Base-by-base conservation (phyloP, 2,329 filamentous ascomycete genomes). In the Capronia coronata region DNA sequence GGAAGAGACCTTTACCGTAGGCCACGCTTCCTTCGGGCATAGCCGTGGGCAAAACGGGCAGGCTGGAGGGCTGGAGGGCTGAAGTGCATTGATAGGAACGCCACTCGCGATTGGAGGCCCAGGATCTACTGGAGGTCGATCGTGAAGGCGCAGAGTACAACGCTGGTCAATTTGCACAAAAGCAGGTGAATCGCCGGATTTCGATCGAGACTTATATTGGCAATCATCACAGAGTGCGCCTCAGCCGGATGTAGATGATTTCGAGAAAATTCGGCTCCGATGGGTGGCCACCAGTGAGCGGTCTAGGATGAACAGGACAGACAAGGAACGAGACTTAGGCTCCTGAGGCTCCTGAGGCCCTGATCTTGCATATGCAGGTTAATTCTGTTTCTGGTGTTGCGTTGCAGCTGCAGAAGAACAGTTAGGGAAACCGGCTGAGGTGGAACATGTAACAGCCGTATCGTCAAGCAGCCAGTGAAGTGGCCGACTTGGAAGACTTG, bases 311-410 rank as follows among this genome's bases (percentile, higher is more conserved):
- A 19, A 38, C 41, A 38, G 45, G 41, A n/a, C 10, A 23, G 45
- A 19, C 32, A 46, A 25, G 35, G 13, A 23, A 22, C 37, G 29
- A 41, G 35, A n/a, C 7, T n/a, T 3, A 27, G 23, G 23, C n/a
- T n/a, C n/a, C n/a, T n/a, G 23, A 16, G 43, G 45, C n/a, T 21
- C 8, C 25, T 5, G 21, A 21, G 21, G 14, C 34, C 43, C 41
- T 50, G 54, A 53, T 54, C 51, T 51, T 58, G 53, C 55, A 58
- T 58, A 53, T 55, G 55, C 52, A 55, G 49, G 52, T 51, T 35
- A 29, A 42, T 46, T 35, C 37, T 22, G 37, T 27, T 21, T 27
- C n/a, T 25, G 37, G 35, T n/a, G 23, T 18, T 25, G 23, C 19
- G 38, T 37, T 19, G 34, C 34, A 19, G 34, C 34, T 37, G 34